Percentiles rank a stretch among this genome's conserved stretches.
phyloP scores from a whole-genome alignment of 306 rosid species.

The Lathyrus aphaca region DNA sequence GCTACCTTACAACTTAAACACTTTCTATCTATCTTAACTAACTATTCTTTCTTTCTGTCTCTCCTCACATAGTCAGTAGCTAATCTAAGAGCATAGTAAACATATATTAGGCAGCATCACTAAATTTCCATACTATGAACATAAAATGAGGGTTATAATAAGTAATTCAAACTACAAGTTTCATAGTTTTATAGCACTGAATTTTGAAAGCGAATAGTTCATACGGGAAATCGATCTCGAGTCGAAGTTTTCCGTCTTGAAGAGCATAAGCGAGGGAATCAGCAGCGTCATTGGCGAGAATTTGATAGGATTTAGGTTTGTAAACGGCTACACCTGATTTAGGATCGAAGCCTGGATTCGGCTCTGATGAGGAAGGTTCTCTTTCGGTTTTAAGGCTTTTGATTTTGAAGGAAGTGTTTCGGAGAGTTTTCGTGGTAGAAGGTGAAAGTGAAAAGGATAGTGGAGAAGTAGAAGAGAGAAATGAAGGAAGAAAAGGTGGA shows the following conservation, averaged over 20 bases:
- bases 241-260: conserved; percentile 64
- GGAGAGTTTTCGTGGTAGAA: conserved; percentile 27
- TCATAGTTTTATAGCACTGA: not conserved
- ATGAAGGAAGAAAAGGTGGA: conserved; percentile 30
- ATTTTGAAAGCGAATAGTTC: not conserved
- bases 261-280: conserved; percentile 79
- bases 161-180: not conserved
- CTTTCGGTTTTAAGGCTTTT: conserved; percentile 36
- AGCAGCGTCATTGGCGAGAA: conserved; percentile 80
- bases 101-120: not conserved
- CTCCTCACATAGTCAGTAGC: not conserved
- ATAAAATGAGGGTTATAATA: not conserved
- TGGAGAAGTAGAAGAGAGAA: conserved; percentile 3
- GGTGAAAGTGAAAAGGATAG: not conserved
- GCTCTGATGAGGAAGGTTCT: conserved; percentile 43
- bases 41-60: not conserved
- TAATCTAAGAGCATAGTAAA: not conserved
- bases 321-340: conserved; percentile 76
- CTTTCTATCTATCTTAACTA: not conserved
- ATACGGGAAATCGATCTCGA: conserved; percentile 97
- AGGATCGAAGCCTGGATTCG: conserved; percentile 39
- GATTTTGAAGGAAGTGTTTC: conserved; percentile 40
- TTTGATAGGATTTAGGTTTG: conserved; percentile 87
- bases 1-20: too few species aligned
- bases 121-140: not conserved